phyloP scores from a whole-genome alignment of 176 grass and related monocot genomes.

The Eleusine indica region DNA sequence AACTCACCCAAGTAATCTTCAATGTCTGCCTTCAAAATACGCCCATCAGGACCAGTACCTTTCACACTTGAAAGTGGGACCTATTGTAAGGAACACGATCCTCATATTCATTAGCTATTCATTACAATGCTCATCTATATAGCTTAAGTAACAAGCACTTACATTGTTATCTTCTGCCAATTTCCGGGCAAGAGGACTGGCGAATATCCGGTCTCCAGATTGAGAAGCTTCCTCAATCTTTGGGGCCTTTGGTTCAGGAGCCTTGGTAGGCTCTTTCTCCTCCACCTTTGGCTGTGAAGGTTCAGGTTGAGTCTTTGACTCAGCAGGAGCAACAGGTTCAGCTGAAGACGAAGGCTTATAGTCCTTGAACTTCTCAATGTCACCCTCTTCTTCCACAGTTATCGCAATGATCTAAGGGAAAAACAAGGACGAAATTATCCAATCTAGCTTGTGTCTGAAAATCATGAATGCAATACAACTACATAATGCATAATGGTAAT shows the following conservation, averaged over 20 bases:
- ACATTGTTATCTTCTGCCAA: conserved; percentile 94
- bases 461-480: neutral
- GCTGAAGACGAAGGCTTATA: conserved; percentile 73
- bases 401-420: conserved; percentile 66
- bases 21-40: conserved; percentile 94
- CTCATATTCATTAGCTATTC: conserved; percentile 5
- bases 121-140: conserved; percentile 6
- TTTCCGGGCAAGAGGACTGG: conserved; percentile 89
- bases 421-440: conserved; percentile 4
- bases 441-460: neutral
- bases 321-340: conserved; percentile 54
- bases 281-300: conserved; percentile 56
- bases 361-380: conserved; percentile 89
- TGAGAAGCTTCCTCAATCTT: conserved; percentile 61
- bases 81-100: conserved; percentile 47
- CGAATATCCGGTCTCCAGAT: conserved; percentile 72
- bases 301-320: conserved; percentile 44
- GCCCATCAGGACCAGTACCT: conserved; percentile 92
- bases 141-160: conserved; percentile 28
- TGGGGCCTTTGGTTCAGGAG: conserved; percentile 54
- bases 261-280: conserved; percentile 48
- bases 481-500: neutral
- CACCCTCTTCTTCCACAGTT: conserved; percentile 89
- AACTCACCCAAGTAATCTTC: conserved; percentile 91
- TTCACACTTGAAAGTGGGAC: conserved; percentile 83